Base-by-base conservation (phyloP, 1,284 basidiomycete species). In the Boletus sp. region DNA sequence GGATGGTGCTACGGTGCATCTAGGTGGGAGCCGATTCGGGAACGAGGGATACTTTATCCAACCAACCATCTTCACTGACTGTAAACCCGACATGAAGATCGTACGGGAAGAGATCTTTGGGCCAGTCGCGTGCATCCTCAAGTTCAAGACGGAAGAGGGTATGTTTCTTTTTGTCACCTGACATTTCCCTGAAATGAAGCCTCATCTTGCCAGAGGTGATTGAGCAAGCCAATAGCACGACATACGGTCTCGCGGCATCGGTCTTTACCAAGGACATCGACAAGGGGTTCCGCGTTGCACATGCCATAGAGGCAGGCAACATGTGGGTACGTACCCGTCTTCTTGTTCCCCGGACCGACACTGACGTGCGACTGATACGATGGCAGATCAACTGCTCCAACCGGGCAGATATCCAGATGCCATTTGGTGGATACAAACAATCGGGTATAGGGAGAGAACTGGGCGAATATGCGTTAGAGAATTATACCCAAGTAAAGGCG, bases 391-490 rank as follows among this genome's bases (percentile, higher is more conserved):
- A 94, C 78, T 86, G 82, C 64, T 81, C 82, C 65, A 89, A 89
- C 77, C 74, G 79, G 68, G 74, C 85, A 17, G 80, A 90, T 69
- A 74, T 83, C 33, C 76, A 81, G 58, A 79, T 90, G 54, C 89
- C 90, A 14, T 94, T 94, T 71, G 91, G 92, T 59, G 92, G 91
- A 31, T 93, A 81, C 83, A 94, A 94, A 81, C 83, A 88, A 68
- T 83, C 81, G n/a, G 89, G 89, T 58, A 84, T 91, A 57, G 91
- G 91, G 2, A 81, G 89, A 55, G 91, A 93, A 71, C 75, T 89
- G 38, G 89, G 91, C 56, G 83, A 91, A 72, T 88, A 91, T 70
- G 91, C 89, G 6, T 73, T 93, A 59, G 79, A 80, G 52, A 82
- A 82, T 77, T 91, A 90, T 77, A 85, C 86, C 37, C 78, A 80